Percentiles rank a stretch among this genome's conserved stretches.
These are phyloP conservation scores for Lunasporangiospora selenospora DNA, from an alignment of 192 early-diverging fungal species.

Conservation along the genomic window DNA sequence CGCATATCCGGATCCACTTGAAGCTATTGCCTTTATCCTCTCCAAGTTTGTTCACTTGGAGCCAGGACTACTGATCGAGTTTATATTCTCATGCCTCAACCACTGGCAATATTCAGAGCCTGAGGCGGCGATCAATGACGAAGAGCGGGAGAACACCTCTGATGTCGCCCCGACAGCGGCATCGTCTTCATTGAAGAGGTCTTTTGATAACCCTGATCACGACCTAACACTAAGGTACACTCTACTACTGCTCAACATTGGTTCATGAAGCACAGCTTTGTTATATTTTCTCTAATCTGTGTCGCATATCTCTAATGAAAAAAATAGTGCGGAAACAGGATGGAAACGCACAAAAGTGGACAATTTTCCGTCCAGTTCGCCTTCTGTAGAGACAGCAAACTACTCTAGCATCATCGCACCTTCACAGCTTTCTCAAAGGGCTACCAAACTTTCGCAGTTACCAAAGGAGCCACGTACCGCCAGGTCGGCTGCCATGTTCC, in stretches of 20 bases:
- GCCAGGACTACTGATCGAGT: not conserved
- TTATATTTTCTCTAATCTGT: not conserved
- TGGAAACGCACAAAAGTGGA: constrained; percentile 8
- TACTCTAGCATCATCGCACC: constrained; percentile 25
- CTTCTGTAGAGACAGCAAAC: constrained; percentile 18
- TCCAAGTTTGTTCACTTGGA: constrained; percentile 18
- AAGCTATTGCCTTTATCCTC: constrained; percentile 7
- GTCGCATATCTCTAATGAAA: not conserved
- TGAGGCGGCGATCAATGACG: not conserved
- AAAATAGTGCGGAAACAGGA: not conserved
- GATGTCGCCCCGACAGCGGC: too few species aligned
- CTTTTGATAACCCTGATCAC: constrained; percentile 8
- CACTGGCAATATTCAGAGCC: not conserved
- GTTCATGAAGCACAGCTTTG: not conserved
- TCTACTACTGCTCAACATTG: not conserved
- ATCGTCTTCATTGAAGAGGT: constrained; percentile 2
- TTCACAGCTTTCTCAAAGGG: constrained; percentile 22
- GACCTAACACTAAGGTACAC: not conserved
- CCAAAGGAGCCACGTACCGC: too few species aligned
- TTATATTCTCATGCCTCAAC: constrained; percentile 5
- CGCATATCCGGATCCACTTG: constrained; percentile 6
- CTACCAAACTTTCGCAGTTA: not conserved
- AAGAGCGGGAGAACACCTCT: not conserved
- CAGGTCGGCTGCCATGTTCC: not conserved
- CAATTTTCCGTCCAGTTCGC: not conserved